Conservation (phyloP, 257 asterid genomes). For the Solanum virginianum region DNA sequence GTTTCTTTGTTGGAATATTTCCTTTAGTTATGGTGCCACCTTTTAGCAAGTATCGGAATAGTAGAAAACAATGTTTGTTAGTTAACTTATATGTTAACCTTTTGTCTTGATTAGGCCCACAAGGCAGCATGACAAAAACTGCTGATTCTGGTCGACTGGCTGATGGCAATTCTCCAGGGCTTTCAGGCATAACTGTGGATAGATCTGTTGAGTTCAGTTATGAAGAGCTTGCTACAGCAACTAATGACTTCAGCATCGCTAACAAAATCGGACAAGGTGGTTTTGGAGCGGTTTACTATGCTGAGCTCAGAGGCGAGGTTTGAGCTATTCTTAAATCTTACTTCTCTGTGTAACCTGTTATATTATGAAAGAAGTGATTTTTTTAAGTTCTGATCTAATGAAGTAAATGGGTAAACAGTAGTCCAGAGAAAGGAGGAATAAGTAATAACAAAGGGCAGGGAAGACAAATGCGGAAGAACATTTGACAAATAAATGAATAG, state of each 20-base stretch:
- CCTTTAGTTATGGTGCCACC: not conserved
- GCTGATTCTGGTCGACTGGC: constrained; percentile 23
- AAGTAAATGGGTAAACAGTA: not conserved
- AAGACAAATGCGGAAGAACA: not conserved
- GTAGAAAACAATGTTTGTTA: not conserved
- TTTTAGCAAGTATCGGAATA: not conserved
- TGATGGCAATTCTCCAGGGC: constrained; percentile 36
- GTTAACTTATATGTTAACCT: not conserved
- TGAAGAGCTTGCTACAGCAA: constrained; percentile 84
- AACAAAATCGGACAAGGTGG: constrained; percentile 97
- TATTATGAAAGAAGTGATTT: not conserved
- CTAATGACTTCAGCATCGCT: constrained; percentile 75
- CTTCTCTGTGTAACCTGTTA: not conserved
- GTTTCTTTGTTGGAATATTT: not conserved
- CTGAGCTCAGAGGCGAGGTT: constrained; percentile 99
- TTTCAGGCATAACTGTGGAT: constrained; percentile 66
- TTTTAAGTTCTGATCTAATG: not conserved
- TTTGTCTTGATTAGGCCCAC: constrained; percentile 17
- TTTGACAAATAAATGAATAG: not conserved
- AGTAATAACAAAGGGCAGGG: not conserved
- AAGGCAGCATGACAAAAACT: constrained; percentile 15
- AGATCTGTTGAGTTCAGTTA: constrained; percentile 90
- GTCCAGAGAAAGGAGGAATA: not conserved
- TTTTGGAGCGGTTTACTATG: constrained; percentile 91
- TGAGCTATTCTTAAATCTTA: constrained; percentile 6